phyloP scores from a whole-genome alignment of 192 early-diverging fungal genomes.

The Umbelopsis ramanniana region DNA sequence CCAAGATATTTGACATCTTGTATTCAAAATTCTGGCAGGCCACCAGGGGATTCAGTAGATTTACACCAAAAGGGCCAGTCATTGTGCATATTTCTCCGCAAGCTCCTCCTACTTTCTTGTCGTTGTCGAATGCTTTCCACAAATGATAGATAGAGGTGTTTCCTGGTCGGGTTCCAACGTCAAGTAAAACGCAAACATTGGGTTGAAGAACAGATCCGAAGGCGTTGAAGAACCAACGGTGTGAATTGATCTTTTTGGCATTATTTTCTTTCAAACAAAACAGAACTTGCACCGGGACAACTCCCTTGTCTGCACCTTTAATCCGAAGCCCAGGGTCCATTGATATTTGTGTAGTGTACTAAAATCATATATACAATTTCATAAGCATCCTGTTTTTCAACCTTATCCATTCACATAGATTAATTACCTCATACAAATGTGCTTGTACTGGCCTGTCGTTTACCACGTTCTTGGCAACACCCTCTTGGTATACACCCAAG shows the following conservation, averaged over 20 bases:
- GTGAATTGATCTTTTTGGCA: constrained; percentile 93
- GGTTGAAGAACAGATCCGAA: constrained; percentile 82
- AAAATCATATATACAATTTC: no score
- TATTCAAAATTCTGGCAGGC: constrained; percentile 98
- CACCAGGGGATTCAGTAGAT: constrained; percentile 85
- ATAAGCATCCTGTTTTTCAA: neutral
- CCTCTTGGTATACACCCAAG: constrained; percentile 80
- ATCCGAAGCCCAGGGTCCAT: constrained; percentile 70
- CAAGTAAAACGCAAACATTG: constrained; percentile 89
- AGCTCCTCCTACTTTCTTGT: constrained; percentile 85
- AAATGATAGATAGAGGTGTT: constrained; percentile 86
- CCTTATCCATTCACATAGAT: neutral
- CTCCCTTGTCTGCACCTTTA: constrained; percentile 66
- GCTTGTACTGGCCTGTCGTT: constrained; percentile 72
- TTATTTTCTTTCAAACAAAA: constrained; percentile 96
- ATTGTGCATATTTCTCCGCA: constrained; percentile 95
- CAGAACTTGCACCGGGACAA: constrained; percentile 86
- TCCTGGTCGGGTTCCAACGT: constrained; percentile 91
- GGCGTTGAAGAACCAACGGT: constrained; percentile 98
- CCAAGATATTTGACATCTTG: constrained; percentile 97
- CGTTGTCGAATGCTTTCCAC: constrained; percentile 90
- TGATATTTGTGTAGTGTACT: constrained; percentile 81
- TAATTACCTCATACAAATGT: constrained; percentile 77
- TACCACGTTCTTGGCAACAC: constrained; percentile 70
- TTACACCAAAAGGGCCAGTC: constrained; percentile 68